These are phyloP conservation scores for Colletotrichum filicis DNA, from an alignment of 2,329 filamentous ascomycete genomes.

Conservation along the genomic window DNA sequence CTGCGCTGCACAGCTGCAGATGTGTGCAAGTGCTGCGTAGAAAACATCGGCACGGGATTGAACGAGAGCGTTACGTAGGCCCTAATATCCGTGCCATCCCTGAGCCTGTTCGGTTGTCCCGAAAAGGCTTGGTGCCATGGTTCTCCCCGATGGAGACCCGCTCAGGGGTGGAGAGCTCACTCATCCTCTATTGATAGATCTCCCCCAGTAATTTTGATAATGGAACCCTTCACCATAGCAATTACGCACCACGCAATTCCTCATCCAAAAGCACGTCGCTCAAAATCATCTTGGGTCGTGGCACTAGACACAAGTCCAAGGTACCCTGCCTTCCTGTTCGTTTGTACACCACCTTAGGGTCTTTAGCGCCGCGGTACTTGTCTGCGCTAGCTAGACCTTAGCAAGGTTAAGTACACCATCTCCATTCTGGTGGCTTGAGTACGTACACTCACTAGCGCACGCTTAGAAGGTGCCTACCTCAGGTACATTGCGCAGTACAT, in stretches of 20 bases:
- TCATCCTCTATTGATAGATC: slow-evolving; percentile 23
- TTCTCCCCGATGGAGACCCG: slow-evolving; percentile 2
- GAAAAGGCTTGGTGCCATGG: slow-evolving; percentile 3
- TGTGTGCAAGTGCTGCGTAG: background rate
- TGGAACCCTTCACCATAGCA: slow-evolving; percentile 13
- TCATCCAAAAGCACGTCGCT: background rate
- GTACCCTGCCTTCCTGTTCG: no score
- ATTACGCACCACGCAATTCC: slow-evolving; percentile 15
- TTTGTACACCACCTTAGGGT: no score
- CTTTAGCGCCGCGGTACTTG: slow-evolving; percentile 3
- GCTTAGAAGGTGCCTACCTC: no score
- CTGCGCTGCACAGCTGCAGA: background rate
- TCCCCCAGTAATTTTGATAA: slow-evolving; percentile 5
- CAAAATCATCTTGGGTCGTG: background rate
- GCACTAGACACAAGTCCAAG: background rate
- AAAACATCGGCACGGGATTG: background rate
- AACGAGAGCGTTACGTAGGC: slow-evolving; percentile 28
- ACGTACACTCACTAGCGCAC: background rate
- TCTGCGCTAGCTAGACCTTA: background rate
- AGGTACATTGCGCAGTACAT: no score
- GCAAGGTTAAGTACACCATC: background rate
- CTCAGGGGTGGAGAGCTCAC: background rate
- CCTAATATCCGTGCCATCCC: slow-evolving; percentile 28
- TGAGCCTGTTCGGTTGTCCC: slow-evolving; percentile 14
- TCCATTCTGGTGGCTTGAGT: background rate